Evolutionary conservation across 2,329 filamentous ascomycete species (phyloP), one percentile per base, ranked within the genome.

Genomic region (Pseudogymnoascus sp.): DNA sequence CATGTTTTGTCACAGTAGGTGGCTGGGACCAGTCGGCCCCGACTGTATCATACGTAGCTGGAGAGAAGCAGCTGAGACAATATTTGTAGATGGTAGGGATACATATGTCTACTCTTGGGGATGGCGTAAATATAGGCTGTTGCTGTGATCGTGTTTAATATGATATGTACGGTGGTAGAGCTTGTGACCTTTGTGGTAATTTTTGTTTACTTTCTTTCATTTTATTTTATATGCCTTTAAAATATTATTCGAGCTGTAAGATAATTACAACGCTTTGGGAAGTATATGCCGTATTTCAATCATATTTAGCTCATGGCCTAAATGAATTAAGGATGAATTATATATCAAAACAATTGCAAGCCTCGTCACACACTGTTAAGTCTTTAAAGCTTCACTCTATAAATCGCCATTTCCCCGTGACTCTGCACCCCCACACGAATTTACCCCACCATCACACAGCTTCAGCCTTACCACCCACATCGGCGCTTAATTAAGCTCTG

Each of bases 51-150:
- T 52, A 52, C 42, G 25, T 52, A 52, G 42, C 45, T 31, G 45
- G 27, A n/a, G 13, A 31, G n/a, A 52, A 8, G 27, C 45, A 52
- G 45, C 27, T 31, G 5, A 13, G 25, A 52, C 45, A 18, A 52
- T 52, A 48, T 29, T 33, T 52, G 27, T 52, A 52, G 45, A 52
- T 52, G 45, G 45, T 52, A 52, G 45, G 31, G 45, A 52, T 52
- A 52, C 45, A 52, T 52, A 52, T 31, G 45, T 33, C 45, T 31
- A 27, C 45, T 3, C 10, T 27, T 52, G 4, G 4, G 27, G 45
- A 31, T 52, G 45, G 25, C 42, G 10, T 52, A 52, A 52, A 52
- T 52, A 52, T 52, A 52, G 6, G 42, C 25, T 52, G 25, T 31
- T 9, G 21, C 27, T 31, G 18, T 31, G 8, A 31, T 52, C 31